Conservation (phyloP, 257 asterid genomes). For the Linaria vulgaris region DNA sequence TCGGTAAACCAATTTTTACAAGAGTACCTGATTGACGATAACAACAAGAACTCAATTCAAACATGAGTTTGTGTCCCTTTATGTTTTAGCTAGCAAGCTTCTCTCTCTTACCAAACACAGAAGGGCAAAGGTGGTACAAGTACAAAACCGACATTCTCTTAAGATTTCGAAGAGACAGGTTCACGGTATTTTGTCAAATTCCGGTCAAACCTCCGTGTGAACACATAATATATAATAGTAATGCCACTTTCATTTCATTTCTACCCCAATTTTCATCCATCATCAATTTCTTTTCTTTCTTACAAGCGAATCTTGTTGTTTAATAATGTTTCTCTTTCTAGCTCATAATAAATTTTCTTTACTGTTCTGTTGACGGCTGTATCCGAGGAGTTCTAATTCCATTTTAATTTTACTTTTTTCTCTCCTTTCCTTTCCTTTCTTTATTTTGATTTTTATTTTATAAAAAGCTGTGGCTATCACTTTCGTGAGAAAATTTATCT, state of each 20-base stretch:
- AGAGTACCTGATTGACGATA: too few species aligned
- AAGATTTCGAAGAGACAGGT: slow-evolving; percentile 21
- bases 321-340: neutral
- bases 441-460: too few species aligned
- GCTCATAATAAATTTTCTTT: neutral
- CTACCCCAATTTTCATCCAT: too few species aligned
- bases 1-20: neutral
- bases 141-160: slow-evolving; percentile 44
- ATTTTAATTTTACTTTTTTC: slow-evolving; percentile 24
- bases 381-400: neutral
- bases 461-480: neutral
- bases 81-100: neutral
- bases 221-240: too few species aligned
- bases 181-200: slow-evolving; percentile 24
- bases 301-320: neutral
- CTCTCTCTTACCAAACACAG: slow-evolving; percentile 7
- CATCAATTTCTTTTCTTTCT: too few species aligned
- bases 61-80: neutral
- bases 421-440: neutral
- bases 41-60: slow-evolving; percentile 18
- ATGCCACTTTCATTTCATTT: too few species aligned
- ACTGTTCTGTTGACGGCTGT: slow-evolving; percentile 53
- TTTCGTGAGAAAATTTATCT: neutral
- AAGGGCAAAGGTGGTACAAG: too few species aligned
- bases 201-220: slow-evolving; percentile 41